phyloP scores from a whole-genome alignment of 257 asterid species.

The Haberlea rhodopensis region DNA sequence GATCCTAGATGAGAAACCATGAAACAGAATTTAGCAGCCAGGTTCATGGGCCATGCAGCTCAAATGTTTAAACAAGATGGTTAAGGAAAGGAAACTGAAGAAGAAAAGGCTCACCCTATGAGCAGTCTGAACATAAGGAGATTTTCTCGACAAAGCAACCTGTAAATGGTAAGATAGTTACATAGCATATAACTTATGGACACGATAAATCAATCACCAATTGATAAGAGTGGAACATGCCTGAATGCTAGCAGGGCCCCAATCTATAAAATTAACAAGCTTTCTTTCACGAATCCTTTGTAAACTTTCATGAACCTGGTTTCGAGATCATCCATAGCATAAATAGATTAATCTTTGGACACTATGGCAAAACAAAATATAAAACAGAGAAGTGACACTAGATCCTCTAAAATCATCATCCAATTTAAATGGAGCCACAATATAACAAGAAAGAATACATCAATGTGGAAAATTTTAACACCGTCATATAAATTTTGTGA shows the following conservation, averaged over 20 bases:
- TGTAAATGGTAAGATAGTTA: constrained; percentile 33
- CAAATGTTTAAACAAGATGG: constrained; percentile 4
- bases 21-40: constrained; percentile 18
- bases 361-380: constrained; percentile 3
- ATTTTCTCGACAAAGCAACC: constrained; percentile 99
- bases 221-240: constrained; percentile 31
- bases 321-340: constrained; percentile 24
- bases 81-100: constrained; percentile 6
- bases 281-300: constrained; percentile 97
- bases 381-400: constrained; percentile 5
- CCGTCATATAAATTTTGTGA: neutral
- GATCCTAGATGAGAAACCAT: neutral
- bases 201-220: constrained; percentile 14
- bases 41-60: constrained; percentile 18
- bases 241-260: constrained; percentile 99
- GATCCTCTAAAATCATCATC: constrained; percentile 16
- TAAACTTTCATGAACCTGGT: constrained; percentile 95
- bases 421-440: constrained; percentile 9
- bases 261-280: constrained; percentile 94
- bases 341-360: constrained; percentile 14
- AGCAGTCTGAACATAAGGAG: constrained; percentile 98
- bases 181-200: constrained; percentile 2
- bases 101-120: constrained; percentile 69
- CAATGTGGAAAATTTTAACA: neutral
- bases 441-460: no score